phyloP scores from a whole-genome alignment of 2,329 filamentous ascomycete genomes.

The Pseudopithomyces chartarum region DNA sequence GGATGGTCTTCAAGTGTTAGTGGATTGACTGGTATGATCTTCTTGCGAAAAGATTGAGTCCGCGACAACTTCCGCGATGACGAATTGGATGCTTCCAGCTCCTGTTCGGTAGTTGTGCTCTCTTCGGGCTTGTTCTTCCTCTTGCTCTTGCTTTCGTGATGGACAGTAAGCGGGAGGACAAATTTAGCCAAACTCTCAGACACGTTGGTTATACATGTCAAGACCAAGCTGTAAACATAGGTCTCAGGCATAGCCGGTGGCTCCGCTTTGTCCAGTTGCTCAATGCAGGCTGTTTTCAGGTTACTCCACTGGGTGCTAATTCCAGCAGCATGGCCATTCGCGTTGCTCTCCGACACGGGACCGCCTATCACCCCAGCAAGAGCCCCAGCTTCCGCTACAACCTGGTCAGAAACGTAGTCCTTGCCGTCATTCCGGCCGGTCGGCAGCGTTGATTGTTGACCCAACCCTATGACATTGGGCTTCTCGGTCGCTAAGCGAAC shows the following conservation, averaged over 20 bases:
- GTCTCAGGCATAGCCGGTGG: constrained; percentile 84
- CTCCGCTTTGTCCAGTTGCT: constrained; percentile 91
- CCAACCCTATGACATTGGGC: constrained; percentile 83
- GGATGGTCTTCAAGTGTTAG: constrained; percentile 75
- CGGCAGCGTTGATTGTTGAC: constrained; percentile 85
- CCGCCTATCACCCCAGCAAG: constrained; percentile 83
- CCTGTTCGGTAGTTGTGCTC: constrained; percentile 22
- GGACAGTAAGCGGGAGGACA: constrained; percentile 86
- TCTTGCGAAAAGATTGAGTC: constrained; percentile 72
- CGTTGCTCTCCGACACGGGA: constrained; percentile 63
- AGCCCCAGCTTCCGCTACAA: constrained; percentile 86
- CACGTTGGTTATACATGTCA: constrained; percentile 86
- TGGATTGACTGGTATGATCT: constrained; percentile 83
- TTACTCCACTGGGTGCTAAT: constrained; percentile 93
- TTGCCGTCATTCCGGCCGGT: constrained; percentile 62
- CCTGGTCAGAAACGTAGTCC: constrained; percentile 73
- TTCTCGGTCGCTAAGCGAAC: constrained; percentile 94
- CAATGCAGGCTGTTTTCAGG: constrained; percentile 84
- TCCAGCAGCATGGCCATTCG: constrained; percentile 69
- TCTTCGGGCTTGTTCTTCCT: constrained; percentile 49
- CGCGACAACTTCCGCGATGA: constrained; percentile 56
- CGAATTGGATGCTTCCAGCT: constrained; percentile 29
- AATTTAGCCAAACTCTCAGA: constrained; percentile 94
- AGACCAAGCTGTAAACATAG: constrained; percentile 86
- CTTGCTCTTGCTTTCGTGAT: constrained; percentile 63